A percentile compares a stretch with the other conserved stretches of the same genome.
phyloP scores from a whole-genome alignment of 441 rosid genomes.

The Syzygium syzygioides region DNA sequence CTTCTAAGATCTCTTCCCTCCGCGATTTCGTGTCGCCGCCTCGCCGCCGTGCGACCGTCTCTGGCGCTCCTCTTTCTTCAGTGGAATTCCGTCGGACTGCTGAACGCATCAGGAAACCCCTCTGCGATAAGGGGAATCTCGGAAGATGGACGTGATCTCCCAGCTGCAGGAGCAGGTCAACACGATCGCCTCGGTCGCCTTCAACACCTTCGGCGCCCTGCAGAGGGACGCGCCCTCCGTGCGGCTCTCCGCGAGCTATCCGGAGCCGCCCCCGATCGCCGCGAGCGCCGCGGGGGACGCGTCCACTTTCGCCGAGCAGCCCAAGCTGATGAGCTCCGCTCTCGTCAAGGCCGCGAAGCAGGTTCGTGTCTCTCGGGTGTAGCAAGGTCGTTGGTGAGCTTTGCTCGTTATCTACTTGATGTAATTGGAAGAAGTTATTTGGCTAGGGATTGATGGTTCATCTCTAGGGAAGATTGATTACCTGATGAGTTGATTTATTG shows the following conservation, averaged over 20 bases:
- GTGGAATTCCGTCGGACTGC: neutral
- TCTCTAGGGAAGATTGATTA: neutral
- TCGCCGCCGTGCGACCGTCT: neutral
- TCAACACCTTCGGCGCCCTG: constrained; percentile 70
- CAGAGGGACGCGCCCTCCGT: constrained; percentile 90
- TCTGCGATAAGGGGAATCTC: neutral
- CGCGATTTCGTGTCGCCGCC: neutral
- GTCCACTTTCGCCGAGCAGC: constrained; percentile 53
- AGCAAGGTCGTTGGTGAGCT: neutral
- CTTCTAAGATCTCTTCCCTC: neutral
- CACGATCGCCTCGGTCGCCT: constrained; percentile 59
- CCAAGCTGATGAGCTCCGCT: constrained; percentile 73
- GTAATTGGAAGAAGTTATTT: neutral
- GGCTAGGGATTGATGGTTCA: neutral
- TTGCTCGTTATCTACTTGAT: neutral
- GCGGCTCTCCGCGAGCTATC: constrained; percentile 76
- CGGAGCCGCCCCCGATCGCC: constrained; percentile 66
- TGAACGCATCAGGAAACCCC: neutral
- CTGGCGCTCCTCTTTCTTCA: neutral
- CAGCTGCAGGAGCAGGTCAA: constrained; percentile 96
- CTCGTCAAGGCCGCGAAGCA: constrained; percentile 92
- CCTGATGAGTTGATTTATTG: neutral
- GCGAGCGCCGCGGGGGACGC: constrained; percentile 45
- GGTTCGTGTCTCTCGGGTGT: constrained; percentile 20
- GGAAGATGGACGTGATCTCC: constrained; percentile 79